Evolutionary conservation across 352 stramenopile species (phyloP).

Genomic region (Phytophthora tubulina): DNA sequence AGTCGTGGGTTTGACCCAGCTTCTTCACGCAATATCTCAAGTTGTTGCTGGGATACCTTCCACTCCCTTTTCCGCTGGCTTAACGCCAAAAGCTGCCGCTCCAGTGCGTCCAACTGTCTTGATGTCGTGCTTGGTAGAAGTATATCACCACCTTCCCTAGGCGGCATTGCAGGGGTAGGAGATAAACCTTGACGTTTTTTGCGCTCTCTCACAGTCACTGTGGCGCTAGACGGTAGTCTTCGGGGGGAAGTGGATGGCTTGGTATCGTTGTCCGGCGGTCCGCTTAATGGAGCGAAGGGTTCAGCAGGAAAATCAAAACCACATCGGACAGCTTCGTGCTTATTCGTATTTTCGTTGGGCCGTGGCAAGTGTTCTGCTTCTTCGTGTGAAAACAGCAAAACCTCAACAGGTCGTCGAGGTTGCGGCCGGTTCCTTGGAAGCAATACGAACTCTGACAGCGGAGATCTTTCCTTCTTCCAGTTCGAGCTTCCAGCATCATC

Average conservation of each 20-base stretch:
- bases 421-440: slow-evolving; percentile 50
- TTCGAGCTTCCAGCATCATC: slow-evolving; percentile 1
- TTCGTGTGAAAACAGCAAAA: slow-evolving; percentile 29
- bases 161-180: not conserved
- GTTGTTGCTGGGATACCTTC: slow-evolving; percentile 39
- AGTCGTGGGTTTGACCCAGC: slow-evolving; percentile 21
- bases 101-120: slow-evolving; percentile 41
- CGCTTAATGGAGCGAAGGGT: slow-evolving; percentile 20
- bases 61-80: slow-evolving; percentile 44
- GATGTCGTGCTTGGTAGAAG: slow-evolving; percentile 15
- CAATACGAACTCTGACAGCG: slow-evolving; percentile 47
- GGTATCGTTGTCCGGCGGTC: not conserved
- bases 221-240: not conserved
- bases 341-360: slow-evolving; percentile 4
- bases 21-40: slow-evolving; percentile 30
- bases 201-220: not conserved
- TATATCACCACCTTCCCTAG: slow-evolving; percentile 2
- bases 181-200: not conserved
- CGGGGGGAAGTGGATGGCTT: not conserved
- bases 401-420: slow-evolving; percentile 46
- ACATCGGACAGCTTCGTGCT: slow-evolving; percentile 29
- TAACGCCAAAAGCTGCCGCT: slow-evolving; percentile 35
- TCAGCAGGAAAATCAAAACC: slow-evolving; percentile 43
- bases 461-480: slow-evolving; percentile 21
- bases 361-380: slow-evolving; percentile 1